These are phyloP conservation scores for Cantharellus cinnabarinus DNA, from an alignment of 768 basidiomycete species.

Conservation along the genomic window DNA sequence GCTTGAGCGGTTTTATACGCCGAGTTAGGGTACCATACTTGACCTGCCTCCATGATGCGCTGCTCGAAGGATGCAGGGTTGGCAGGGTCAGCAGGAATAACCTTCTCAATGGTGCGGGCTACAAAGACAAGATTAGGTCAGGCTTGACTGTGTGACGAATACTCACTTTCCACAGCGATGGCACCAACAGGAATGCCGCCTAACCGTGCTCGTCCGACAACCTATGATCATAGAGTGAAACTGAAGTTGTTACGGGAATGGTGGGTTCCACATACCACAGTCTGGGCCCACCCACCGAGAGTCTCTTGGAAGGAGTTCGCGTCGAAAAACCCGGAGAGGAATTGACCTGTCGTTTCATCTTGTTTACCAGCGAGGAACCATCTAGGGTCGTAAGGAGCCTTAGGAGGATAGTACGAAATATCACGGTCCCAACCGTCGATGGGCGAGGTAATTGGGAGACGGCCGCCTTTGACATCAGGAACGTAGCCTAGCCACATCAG, in stretches of 20 bases:
- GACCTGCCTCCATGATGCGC: conserved; percentile 97
- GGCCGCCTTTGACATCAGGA: conserved; percentile 59
- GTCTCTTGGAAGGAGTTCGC: conserved; percentile 97
- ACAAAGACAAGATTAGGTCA: neutral
- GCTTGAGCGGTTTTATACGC: conserved; percentile 99
- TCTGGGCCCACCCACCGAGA: conserved; percentile 96
- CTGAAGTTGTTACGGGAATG: neutral
- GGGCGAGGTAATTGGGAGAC: conserved; percentile 51
- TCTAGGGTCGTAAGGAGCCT: conserved; percentile 87
- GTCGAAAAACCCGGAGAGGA: conserved; percentile 88
- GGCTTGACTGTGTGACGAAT: neutral
- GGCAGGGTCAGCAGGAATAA: conserved; percentile 94
- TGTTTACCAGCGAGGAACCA: conserved; percentile 94
- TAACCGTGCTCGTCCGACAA: conserved; percentile 86
- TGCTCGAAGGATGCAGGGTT: conserved; percentile 94
- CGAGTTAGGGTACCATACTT: conserved; percentile 99
- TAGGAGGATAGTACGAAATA: conserved; percentile 76
- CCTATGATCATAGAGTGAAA: conserved; percentile 5
- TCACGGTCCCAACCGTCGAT: conserved; percentile 80
- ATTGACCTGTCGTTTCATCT: conserved; percentile 60
- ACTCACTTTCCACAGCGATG: conserved; percentile 74
- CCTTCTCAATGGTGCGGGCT: conserved; percentile 81
- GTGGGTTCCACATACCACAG: conserved; percentile 32
- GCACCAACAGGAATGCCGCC: conserved; percentile 96
- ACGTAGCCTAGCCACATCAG: conserved; percentile 89